Percentiles rank a stretch among this genome's conserved stretches.
Evolutionary conservation across 306 rosid species (phyloP).

Genomic region (Comarum palustre): DNA sequence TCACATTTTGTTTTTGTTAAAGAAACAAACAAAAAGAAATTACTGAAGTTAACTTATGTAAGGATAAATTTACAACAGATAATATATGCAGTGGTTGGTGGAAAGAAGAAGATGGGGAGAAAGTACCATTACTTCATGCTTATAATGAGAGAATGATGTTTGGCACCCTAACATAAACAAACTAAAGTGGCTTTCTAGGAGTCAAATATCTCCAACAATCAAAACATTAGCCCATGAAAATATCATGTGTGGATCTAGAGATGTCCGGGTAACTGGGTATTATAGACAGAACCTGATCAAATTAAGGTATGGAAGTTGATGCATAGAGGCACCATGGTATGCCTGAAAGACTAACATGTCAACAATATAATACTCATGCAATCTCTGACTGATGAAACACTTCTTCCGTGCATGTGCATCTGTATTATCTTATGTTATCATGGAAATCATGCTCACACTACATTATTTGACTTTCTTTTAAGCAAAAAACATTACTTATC

Average conservation of each 20-base stretch:
- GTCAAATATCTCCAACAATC: not conserved
- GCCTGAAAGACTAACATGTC: not conserved
- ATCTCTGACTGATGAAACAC: slow-evolving; percentile 5
- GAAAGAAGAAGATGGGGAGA: not conserved
- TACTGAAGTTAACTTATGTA: not conserved
- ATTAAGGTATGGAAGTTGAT: not conserved
- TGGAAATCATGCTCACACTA: not conserved
- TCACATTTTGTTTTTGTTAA: not conserved
- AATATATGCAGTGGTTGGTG: not conserved
- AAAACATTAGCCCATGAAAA: not conserved
- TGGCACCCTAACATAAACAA: not conserved
- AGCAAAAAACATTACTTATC: not conserved
- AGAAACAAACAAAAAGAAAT: not conserved
- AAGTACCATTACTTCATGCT: not conserved
- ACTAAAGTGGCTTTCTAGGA: not conserved
- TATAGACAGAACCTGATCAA: not conserved
- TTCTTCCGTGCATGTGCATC: slow-evolving; percentile 8
- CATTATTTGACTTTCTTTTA: not conserved
- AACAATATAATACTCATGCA: not conserved
- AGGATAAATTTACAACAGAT: not conserved
- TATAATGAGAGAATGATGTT: not conserved
- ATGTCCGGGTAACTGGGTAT: not conserved
- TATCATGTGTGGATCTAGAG: not conserved
- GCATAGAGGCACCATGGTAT: not conserved
- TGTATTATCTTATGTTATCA: not conserved